A percentile compares a stretch with the other conserved stretches of the same genome.
These are phyloP conservation scores for Saccharum officinarum DNA, from an alignment of 176 grass and related monocot species.

Conservation along the genomic window DNA sequence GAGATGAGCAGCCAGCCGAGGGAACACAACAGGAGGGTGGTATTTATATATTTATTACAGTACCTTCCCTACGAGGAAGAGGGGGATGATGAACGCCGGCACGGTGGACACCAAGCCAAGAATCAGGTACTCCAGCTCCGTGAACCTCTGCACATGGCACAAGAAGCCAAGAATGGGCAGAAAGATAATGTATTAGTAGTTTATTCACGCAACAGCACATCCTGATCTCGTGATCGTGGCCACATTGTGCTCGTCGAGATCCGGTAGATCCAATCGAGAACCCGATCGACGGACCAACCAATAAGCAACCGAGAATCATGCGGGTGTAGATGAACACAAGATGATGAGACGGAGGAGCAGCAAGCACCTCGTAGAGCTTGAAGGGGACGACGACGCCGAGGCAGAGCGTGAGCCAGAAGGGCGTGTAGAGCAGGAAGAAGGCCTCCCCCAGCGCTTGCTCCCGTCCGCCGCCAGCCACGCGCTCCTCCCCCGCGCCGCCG, in stretches of 20 bases:
- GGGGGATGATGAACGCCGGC: slow-evolving; percentile 73
- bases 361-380: slow-evolving; percentile 88
- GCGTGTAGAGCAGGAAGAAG: slow-evolving; percentile 93
- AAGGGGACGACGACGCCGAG: slow-evolving; percentile 84
- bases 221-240: background rate
- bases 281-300: background rate
- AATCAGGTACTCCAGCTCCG: slow-evolving; percentile 88
- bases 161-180: slow-evolving; percentile 1
- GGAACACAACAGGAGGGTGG: background rate
- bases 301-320: background rate
- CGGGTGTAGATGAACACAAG: background rate
- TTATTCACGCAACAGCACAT: background rate
- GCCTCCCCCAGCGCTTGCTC: slow-evolving; percentile 93
- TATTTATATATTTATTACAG: background rate
- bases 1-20: background rate
- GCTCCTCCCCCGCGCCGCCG: slow-evolving; percentile 20
- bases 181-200: background rate
- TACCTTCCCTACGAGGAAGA: slow-evolving; percentile 86
- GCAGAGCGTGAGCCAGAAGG: slow-evolving; percentile 91
- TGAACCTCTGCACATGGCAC: slow-evolving; percentile 63
- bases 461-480: slow-evolving; percentile 64
- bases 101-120: slow-evolving; percentile 77
- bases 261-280: background rate
- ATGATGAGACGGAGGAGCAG: background rate
- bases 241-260: background rate